Conservation (phyloP, 208 protist species). For the Crithidia sp. region DNA sequence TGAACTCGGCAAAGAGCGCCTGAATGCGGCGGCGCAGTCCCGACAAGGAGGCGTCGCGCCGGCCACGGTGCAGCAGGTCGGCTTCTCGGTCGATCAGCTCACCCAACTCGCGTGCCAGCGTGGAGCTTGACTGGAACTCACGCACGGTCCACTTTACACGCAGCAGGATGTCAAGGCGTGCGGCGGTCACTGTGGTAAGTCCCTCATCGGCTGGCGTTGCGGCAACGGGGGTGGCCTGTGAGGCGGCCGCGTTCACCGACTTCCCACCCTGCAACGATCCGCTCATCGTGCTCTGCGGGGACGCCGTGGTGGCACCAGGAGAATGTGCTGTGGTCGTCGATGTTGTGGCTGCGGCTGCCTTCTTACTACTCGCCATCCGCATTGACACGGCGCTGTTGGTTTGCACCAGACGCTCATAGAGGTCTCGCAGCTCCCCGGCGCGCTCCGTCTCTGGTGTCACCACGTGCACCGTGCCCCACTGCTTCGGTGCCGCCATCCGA, state of each 20-base stretch:
- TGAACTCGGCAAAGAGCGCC: conserved; percentile 94
- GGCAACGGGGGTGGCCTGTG: neutral
- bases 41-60: conserved; percentile 62
- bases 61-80: conserved; percentile 94
- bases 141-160: conserved; percentile 98
- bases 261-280: neutral
- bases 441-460: conserved; percentile 91
- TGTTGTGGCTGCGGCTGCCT: neutral
- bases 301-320: neutral
- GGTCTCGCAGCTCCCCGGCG: conserved; percentile 92
- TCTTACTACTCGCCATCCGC: neutral
- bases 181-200: conserved; percentile 36
- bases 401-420: conserved; percentile 87
- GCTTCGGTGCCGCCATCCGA: conserved; percentile 83
- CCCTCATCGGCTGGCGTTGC: neutral
- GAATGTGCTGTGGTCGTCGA: neutral
- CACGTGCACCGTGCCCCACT: conserved; percentile 85
- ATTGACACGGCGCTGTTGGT: neutral
- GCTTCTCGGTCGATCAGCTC: conserved; percentile 97
- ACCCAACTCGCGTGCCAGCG: conserved; percentile 89
- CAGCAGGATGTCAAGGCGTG: conserved; percentile 95
- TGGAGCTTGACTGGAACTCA: conserved; percentile 84
- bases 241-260: neutral
- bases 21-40: conserved; percentile 89
- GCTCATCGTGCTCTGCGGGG: neutral